phyloP scores from a whole-genome alignment of 352 stramenopile species.

The Pythium oligandrum region DNA sequence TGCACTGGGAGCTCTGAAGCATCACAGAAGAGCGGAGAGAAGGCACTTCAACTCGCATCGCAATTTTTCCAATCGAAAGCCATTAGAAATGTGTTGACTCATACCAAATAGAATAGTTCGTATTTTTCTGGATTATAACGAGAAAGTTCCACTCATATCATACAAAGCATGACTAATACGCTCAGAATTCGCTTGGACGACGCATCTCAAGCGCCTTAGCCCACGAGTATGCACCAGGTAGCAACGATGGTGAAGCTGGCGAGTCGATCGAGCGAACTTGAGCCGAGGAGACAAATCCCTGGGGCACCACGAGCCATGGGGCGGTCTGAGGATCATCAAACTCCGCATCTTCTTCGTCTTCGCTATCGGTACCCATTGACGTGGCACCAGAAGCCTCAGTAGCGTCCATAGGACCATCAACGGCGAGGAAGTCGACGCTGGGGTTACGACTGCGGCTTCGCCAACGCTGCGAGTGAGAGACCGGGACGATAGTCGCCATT shows the following conservation, averaged over 20 bases:
- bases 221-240: slow-evolving; percentile 11
- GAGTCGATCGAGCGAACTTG: slow-evolving; percentile 10
- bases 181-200: slow-evolving; percentile 23
- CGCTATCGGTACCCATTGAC: slow-evolving; percentile 13
- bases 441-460: slow-evolving; percentile 44
- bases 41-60: slow-evolving; percentile 45
- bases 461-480: slow-evolving; percentile 52
- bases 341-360: slow-evolving; percentile 23
- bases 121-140: slow-evolving; percentile 2
- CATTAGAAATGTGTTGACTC: slow-evolving; percentile 2
- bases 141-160: slow-evolving; percentile 16
- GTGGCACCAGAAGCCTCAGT: slow-evolving; percentile 6
- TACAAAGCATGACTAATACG: neutral
- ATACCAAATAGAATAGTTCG: neutral
- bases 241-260: neutral
- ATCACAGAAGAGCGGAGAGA: slow-evolving; percentile 47
- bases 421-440: slow-evolving; percentile 26
- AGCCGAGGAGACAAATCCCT: slow-evolving; percentile 23
- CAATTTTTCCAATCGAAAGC: slow-evolving; percentile 38
- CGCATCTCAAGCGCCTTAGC: slow-evolving; percentile 43
- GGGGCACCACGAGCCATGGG: slow-evolving; percentile 38
- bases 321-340: slow-evolving; percentile 34
- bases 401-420: slow-evolving; percentile 14
- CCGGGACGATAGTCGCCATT: slow-evolving; percentile 54
- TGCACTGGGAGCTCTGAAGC: slow-evolving; percentile 36